Evolutionary conservation across 2,329 filamentous ascomycete genomes (phyloP).

Genomic region (Cladophialophora psammophila): DNA sequence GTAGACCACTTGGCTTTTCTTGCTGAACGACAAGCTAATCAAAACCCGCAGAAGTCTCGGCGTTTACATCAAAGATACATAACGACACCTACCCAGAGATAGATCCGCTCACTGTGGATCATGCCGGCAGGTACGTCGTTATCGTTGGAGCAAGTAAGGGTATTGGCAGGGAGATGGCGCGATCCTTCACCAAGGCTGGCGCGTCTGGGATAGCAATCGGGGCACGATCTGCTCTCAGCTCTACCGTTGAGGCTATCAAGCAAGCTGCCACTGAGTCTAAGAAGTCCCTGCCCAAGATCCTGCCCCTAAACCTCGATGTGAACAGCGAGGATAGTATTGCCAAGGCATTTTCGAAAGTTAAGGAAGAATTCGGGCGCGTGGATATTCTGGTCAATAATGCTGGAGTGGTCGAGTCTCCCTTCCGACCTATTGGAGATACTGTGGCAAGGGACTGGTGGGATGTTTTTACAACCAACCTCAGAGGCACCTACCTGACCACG

Average conservation of each 20-base stretch:
- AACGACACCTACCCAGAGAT: constrained; percentile 64
- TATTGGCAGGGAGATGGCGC: constrained; percentile 47
- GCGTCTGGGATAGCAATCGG: constrained; percentile 57
- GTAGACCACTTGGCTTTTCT: too few species aligned
- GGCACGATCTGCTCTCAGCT: constrained; percentile 48
- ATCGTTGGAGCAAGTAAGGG: constrained; percentile 49
- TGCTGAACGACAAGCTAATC: too few species aligned
- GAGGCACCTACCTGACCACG: constrained; percentile 47
- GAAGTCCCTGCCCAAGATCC: constrained; percentile 49
- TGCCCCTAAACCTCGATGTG: constrained; percentile 55
- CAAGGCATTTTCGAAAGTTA: constrained; percentile 45
- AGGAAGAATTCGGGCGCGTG: constrained; percentile 42
- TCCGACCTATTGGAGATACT: constrained; percentile 42
- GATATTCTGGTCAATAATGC: constrained; percentile 41
- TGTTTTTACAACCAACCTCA: constrained; percentile 60
- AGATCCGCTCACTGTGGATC: constrained; percentile 43
- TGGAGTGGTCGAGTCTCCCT: constrained; percentile 26
- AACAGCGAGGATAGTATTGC: constrained; percentile 48
- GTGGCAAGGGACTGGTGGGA: constrained; percentile 54
- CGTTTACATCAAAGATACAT: constrained; percentile 39
- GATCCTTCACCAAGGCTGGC: constrained; percentile 45
- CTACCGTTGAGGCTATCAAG: constrained; percentile 49
- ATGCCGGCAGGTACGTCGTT: constrained; percentile 47
- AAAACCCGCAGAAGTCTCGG: too few species aligned
- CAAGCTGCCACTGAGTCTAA: constrained; percentile 41